These are phyloP conservation scores for Coccinonectria pachysandricola DNA, from an alignment of 2,329 filamentous ascomycete species.

Conservation along the genomic window DNA sequence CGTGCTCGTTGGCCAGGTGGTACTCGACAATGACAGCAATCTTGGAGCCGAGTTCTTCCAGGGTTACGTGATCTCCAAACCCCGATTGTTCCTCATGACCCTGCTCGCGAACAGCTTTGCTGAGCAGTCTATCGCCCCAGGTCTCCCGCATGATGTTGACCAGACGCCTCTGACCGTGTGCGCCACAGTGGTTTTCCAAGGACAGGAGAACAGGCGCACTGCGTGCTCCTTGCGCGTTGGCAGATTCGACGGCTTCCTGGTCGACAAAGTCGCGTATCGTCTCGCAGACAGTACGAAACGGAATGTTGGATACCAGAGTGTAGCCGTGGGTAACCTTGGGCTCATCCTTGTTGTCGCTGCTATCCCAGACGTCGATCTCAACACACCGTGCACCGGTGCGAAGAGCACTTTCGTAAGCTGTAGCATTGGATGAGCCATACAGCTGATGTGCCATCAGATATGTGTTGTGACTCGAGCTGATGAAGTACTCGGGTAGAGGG, in stretches of 20 bases:
- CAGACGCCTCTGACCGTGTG: conserved; percentile 48
- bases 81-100: conserved; percentile 45
- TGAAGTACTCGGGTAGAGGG: conserved; percentile 58
- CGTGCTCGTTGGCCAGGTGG: conserved; percentile 43
- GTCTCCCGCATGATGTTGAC: conserved; percentile 56
- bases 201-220: conserved; percentile 53
- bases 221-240: conserved; percentile 23
- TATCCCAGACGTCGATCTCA: conserved; percentile 66
- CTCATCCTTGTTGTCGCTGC: conserved; percentile 47
- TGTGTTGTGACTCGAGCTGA: conserved; percentile 65
- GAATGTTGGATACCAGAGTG: conserved; percentile 55
- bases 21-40: conserved; percentile 60
- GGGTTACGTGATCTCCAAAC: conserved; percentile 40
- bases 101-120: conserved; percentile 43
- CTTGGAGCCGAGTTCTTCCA: conserved; percentile 50
- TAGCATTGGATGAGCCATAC: conserved; percentile 50
- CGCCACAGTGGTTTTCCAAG: conserved; percentile 56
- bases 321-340: conserved; percentile 63
- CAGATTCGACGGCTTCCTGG: conserved; percentile 38
- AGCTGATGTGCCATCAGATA: conserved; percentile 63
- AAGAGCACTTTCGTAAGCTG: conserved; percentile 53
- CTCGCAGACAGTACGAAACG: conserved; percentile 55
- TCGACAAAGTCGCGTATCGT: conserved; percentile 54
- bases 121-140: conserved; percentile 49
- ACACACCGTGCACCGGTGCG: conserved; percentile 56